phyloP scores from a whole-genome alignment of 208 protist species.

The Leishmania guyanensis region DNA sequence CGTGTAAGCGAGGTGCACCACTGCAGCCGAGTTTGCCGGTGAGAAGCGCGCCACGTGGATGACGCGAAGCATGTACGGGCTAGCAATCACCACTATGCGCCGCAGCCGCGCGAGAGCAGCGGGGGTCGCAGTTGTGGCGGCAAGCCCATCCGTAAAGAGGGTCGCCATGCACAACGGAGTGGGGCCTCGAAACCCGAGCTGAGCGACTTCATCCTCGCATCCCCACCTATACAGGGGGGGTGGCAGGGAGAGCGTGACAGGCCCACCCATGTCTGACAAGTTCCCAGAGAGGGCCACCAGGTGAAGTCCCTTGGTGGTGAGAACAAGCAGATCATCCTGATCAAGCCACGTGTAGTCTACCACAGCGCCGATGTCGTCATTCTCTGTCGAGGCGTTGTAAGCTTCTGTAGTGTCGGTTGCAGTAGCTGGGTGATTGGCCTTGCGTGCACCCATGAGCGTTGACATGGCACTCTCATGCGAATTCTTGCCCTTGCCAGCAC shows the following conservation, averaged over 20 bases:
- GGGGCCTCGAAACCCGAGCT: constrained; percentile 20
- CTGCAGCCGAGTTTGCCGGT: not conserved
- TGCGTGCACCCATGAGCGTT: not conserved
- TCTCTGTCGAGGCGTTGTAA: not conserved
- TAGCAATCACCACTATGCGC: constrained; percentile 48
- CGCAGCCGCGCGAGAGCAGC: constrained; percentile 2
- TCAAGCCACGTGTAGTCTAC: constrained; percentile 68
- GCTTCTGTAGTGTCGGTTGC: not conserved
- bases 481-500: not conserved
- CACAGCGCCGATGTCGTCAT: constrained; percentile 10
- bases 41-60: constrained; percentile 26
- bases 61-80: constrained; percentile 52
- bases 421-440: not conserved
- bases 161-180: constrained; percentile 21
- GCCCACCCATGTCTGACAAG: constrained; percentile 39
- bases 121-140: not conserved
- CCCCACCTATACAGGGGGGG: constrained; percentile 33
- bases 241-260: constrained; percentile 28
- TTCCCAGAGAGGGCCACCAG: constrained; percentile 39
- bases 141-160: constrained; percentile 11
- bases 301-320: constrained; percentile 55
- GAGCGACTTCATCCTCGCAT: constrained; percentile 3
- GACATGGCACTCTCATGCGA: not conserved
- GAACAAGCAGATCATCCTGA: constrained; percentile 57
- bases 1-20: constrained; percentile 39